Conservation (phyloP, 2,329 filamentous ascomycete genomes). For the Westerdykella ornata region DNA sequence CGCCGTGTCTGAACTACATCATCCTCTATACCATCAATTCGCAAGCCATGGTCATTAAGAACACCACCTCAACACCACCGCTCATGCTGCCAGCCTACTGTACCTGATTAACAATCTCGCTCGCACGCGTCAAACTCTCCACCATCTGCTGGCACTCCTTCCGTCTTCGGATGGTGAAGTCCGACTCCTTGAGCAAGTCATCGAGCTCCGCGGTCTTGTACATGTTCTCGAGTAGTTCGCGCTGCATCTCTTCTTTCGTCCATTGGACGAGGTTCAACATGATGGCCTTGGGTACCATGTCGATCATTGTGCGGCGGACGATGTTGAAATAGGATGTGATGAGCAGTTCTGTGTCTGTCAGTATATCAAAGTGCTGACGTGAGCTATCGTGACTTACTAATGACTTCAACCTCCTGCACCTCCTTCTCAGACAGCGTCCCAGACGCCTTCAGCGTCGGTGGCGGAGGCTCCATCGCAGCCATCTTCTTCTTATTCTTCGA, state of each 20-base stretch:
- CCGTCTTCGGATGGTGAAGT: constrained; percentile 87
- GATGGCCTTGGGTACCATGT: constrained; percentile 99
- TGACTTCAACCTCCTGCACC: constrained; percentile 93
- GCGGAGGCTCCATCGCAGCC: constrained; percentile 96
- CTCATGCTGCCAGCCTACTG: constrained; percentile 19
- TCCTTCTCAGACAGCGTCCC: constrained; percentile 92
- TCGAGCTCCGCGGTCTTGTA: constrained; percentile 87
- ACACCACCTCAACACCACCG: neutral
- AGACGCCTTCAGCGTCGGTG: constrained; percentile 86
- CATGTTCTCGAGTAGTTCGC: constrained; percentile 94
- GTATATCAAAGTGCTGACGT: constrained; percentile 1
- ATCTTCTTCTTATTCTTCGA: constrained; percentile 99
- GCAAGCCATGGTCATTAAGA: neutral
- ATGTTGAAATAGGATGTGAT: constrained; percentile 98
- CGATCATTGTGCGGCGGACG: constrained; percentile 95
- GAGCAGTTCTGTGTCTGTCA: constrained; percentile 62
- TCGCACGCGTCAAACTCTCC: constrained; percentile 80
- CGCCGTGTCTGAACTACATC: neutral
- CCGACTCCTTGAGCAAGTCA: constrained; percentile 92
- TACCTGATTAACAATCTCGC: constrained; percentile 86
- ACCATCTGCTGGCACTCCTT: constrained; percentile 99
- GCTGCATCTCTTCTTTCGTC: constrained; percentile 98
- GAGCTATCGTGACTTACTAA: constrained; percentile 61
- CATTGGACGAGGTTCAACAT: constrained; percentile 96
- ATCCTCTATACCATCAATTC: neutral